Conservation (phyloP, 371 early-diverging fungal genomes). For the Funneliformis caledonium region DNA sequence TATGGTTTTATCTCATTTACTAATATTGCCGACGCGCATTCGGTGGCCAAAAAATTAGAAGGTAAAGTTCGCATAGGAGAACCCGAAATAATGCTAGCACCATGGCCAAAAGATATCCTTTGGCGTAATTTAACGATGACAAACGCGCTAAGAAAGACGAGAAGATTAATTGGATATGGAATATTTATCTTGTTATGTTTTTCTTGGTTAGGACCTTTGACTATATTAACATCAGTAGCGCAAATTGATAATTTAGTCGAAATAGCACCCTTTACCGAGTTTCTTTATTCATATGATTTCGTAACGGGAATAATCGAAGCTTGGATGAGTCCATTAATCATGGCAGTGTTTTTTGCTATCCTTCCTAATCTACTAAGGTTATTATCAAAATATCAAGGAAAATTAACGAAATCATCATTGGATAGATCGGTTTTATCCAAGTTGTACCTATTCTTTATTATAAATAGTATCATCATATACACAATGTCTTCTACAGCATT, state of each 20-base stretch:
- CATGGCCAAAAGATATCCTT: conserved; percentile 39
- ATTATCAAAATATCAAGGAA: conserved; percentile 24
- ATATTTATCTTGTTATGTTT: conserved; percentile 22
- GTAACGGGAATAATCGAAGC: conserved; percentile 2
- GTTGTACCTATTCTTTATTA: conserved; percentile 21
- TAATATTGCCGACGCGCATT: conserved; percentile 66
- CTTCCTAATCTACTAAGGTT: conserved; percentile 9
- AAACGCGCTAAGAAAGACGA: not conserved
- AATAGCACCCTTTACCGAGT: not conserved
- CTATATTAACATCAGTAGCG: not conserved
- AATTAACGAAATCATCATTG: conserved; percentile 9
- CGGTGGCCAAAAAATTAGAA: conserved; percentile 39
- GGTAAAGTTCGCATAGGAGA: not conserved
- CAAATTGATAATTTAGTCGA: conserved; percentile 14
- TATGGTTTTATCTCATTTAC: conserved; percentile 79
- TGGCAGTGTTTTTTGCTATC: conserved; percentile 10
- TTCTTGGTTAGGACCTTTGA: conserved; percentile 20
- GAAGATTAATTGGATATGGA: not conserved
- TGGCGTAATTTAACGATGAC: conserved; percentile 22
- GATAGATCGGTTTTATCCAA: conserved; percentile 4
- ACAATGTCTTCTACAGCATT: not conserved
- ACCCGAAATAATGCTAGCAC: conserved; percentile 8
- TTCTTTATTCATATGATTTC: not conserved
- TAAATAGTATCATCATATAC: conserved; percentile 23
- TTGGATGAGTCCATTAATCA: conserved; percentile 22